Evolutionary conservation across 1,139 yeast genomes (phyloP).

Genomic region (Debaryomyces fabryi): DNA sequence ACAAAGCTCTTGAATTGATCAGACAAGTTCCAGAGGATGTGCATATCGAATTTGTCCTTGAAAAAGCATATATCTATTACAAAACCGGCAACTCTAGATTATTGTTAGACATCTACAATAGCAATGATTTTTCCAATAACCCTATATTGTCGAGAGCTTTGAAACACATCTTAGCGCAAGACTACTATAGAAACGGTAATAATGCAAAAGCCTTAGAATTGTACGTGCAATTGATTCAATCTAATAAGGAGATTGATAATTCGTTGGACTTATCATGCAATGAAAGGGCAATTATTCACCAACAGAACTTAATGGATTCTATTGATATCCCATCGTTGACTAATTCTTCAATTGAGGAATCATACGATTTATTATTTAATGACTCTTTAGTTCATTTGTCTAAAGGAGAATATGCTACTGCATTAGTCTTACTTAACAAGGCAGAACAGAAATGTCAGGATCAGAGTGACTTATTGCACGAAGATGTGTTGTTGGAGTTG

Average conservation of each 20-base stretch:
- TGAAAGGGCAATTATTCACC: slow-evolving; percentile 70
- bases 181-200: slow-evolving; percentile 68
- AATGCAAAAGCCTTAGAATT: slow-evolving; percentile 55
- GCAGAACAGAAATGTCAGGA: slow-evolving; percentile 50
- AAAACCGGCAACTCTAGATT: slow-evolving; percentile 54
- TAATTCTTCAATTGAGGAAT: slow-evolving; percentile 13
- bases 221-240: slow-evolving; percentile 55
- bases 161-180: slow-evolving; percentile 81
- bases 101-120: slow-evolving; percentile 44
- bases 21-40: slow-evolving; percentile 40
- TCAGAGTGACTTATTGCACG: slow-evolving; percentile 36
- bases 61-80: slow-evolving; percentile 71
- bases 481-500: slow-evolving; percentile 49
- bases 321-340: background rate
- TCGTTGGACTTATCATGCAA: slow-evolving; percentile 66
- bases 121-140: slow-evolving; percentile 22
- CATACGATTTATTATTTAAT: slow-evolving; percentile 59
- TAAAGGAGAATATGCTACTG: slow-evolving; percentile 41
- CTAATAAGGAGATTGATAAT: slow-evolving; percentile 36
- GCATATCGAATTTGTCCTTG: slow-evolving; percentile 47
- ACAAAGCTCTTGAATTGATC: slow-evolving; percentile 54
- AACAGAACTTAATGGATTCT: slow-evolving; percentile 29
- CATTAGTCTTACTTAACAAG: slow-evolving; percentile 50
- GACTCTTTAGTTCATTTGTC: slow-evolving; percentile 60
- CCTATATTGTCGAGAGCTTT: slow-evolving; percentile 49